phyloP scores from a whole-genome alignment of 2,329 filamentous ascomycete species.

The Ascochyta viciae-villosae region DNA sequence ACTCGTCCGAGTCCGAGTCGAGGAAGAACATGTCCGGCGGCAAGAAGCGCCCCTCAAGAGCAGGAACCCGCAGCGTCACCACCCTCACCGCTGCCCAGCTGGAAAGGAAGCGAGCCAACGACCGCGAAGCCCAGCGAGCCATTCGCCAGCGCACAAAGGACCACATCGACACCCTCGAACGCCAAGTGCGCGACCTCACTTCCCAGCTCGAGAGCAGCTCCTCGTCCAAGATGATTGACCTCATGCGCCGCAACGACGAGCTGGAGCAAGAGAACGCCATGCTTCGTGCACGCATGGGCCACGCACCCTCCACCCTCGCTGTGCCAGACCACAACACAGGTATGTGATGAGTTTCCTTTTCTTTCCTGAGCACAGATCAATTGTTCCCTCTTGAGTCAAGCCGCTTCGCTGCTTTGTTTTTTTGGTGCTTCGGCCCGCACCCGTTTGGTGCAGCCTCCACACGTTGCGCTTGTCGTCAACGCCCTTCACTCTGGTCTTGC shows the following conservation, averaged over 20 bases:
- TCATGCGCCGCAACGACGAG: conserved; percentile 61
- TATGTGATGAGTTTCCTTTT: conserved; percentile 39
- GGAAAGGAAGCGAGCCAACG: conserved; percentile 66
- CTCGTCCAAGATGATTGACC: conserved; percentile 56
- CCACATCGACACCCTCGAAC: conserved; percentile 65
- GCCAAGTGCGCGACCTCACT: conserved; percentile 60
- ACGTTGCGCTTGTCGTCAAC: conserved; percentile 14
- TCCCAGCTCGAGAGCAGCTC: conserved; percentile 55
- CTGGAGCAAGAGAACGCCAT: conserved; percentile 63
- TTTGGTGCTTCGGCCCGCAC: conserved; percentile 30
- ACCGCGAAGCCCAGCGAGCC: conserved; percentile 66
- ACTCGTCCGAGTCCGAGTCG: conserved; percentile 49
- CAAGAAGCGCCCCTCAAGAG: conserved; percentile 60
- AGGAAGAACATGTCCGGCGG: conserved; percentile 46
- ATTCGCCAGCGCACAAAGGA: conserved; percentile 66
- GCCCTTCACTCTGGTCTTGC: conserved; percentile 19
- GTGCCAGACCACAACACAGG: conserved; percentile 47
- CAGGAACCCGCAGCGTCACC: conserved; percentile 64
- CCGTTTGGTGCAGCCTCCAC: conserved; percentile 33
- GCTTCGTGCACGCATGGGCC: conserved; percentile 58
- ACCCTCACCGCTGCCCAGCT: conserved; percentile 65
- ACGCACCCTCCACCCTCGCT: conserved; percentile 51
- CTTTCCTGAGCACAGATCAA: conserved; percentile 32
- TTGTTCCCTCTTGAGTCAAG: conserved; percentile 28
- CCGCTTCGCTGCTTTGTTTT: conserved; percentile 36